These are phyloP conservation scores for Pneumocystis wakefieldiae DNA, from an alignment of 1,139 yeast genomes.

Conservation along the genomic window DNA sequence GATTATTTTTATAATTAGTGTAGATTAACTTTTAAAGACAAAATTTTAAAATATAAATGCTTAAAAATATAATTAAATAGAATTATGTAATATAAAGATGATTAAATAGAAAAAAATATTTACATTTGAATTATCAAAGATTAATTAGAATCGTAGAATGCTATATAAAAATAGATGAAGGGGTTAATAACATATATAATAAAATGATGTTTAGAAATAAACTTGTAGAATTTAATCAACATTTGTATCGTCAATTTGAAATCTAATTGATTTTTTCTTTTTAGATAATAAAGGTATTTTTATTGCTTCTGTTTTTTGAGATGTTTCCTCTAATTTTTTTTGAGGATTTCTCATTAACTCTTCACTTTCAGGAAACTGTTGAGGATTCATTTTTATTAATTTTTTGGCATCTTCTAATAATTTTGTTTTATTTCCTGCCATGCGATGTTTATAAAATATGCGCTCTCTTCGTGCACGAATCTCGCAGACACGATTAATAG, in stretches of 20 bases:
- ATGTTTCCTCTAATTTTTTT: neutral
- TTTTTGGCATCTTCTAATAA: constrained; percentile 53
- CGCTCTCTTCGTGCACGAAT: constrained; percentile 93
- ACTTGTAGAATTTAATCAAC: neutral
- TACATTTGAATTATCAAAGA: neutral
- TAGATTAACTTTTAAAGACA: neutral
- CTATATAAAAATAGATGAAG: neutral
- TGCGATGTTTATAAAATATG: constrained; percentile 97
- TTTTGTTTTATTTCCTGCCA: constrained; percentile 89
- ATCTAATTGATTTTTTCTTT: neutral
- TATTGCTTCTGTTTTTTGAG: neutral
- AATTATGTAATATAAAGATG: neutral
- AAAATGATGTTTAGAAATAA: neutral
- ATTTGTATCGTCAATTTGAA: neutral
- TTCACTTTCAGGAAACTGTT: neutral
- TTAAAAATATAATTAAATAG: too few species aligned
- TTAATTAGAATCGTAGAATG: neutral
- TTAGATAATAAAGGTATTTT: neutral
- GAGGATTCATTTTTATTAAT: neutral
- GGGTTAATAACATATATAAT: neutral
- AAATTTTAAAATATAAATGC: neutral
- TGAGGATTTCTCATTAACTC: neutral
- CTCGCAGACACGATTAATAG: constrained; percentile 92
- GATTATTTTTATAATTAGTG: too few species aligned
- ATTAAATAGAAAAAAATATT: neutral